Conservation (phyloP, 768 basidiomycete species). For the Naganishia onofrii region DNA sequence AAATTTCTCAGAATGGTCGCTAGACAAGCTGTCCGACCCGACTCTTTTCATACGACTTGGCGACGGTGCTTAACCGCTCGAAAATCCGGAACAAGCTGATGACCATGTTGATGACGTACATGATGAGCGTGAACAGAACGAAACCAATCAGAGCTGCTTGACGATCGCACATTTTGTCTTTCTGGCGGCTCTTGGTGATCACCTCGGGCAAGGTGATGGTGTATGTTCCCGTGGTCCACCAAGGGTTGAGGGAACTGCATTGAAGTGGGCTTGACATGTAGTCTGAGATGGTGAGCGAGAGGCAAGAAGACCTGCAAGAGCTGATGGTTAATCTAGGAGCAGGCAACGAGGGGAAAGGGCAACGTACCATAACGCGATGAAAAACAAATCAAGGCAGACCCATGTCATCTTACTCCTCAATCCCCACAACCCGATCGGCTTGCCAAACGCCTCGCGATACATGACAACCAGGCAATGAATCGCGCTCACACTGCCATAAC, state of each 20-base stretch:
- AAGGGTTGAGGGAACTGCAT: slow-evolving; percentile 39
- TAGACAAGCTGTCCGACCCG: slow-evolving; percentile 18
- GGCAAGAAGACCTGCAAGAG: slow-evolving; percentile 30
- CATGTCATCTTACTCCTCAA: slow-evolving; percentile 51
- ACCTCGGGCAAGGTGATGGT: slow-evolving; percentile 38
- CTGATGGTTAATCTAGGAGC: not conserved
- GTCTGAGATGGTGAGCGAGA: slow-evolving; percentile 47
- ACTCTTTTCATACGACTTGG: slow-evolving; percentile 29
- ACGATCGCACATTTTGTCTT: slow-evolving; percentile 39
- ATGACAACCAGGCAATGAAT: slow-evolving; percentile 47
- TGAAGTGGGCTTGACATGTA: slow-evolving; percentile 49
- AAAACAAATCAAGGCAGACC: slow-evolving; percentile 50
- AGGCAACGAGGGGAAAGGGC: not conserved
- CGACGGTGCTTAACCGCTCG: slow-evolving; percentile 34
- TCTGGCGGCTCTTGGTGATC: slow-evolving; percentile 33
- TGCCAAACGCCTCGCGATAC: slow-evolving; percentile 50
- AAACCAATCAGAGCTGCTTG: slow-evolving; percentile 45
- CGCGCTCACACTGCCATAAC: slow-evolving; percentile 43
- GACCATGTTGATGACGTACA: slow-evolving; percentile 49
- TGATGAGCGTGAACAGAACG: slow-evolving; percentile 36
- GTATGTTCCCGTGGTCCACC: slow-evolving; percentile 42
- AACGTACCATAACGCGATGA: slow-evolving; percentile 49
- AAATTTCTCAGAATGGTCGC: no score
- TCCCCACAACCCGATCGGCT: slow-evolving; percentile 52
- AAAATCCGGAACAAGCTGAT: slow-evolving; percentile 50